Evolutionary conservation across 2,329 filamentous ascomycete genomes (phyloP).

Genomic region (Emydomyces testavorans): DNA sequence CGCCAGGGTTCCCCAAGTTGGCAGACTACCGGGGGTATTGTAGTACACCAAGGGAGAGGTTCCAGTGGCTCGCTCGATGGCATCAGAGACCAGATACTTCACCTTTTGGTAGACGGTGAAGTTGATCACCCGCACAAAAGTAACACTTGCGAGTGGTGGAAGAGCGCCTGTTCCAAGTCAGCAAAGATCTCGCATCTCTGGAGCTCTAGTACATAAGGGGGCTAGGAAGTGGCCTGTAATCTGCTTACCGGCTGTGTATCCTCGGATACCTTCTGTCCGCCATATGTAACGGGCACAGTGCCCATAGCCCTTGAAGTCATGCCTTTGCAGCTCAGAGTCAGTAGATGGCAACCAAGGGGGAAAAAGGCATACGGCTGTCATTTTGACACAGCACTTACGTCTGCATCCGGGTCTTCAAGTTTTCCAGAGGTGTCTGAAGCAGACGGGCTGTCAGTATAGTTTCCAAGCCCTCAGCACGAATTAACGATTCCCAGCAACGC

Average conservation of each 20-base stretch:
- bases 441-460: constrained; percentile 1
- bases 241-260: constrained; percentile 36
- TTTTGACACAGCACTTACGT: constrained; percentile 27
- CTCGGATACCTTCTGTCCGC: constrained; percentile 37
- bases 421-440: constrained; percentile 37
- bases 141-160: constrained; percentile 37
- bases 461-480: not conserved
- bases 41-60: constrained; percentile 32
- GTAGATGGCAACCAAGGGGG: not conserved
- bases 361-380: not conserved
- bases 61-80: constrained; percentile 32
- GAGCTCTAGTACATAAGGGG: not conserved
- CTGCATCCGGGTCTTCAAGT: constrained; percentile 41
- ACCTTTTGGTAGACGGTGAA: constrained; percentile 38
- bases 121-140: constrained; percentile 35
- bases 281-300: constrained; percentile 37
- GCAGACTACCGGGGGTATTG: constrained; percentile 33
- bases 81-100: constrained; percentile 33
- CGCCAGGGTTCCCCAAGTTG: constrained; percentile 31
- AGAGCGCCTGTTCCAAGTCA: constrained; percentile 28
- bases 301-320: constrained; percentile 35
- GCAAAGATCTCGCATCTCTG: not conserved
- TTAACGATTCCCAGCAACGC: not conserved
- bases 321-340: constrained; percentile 21
- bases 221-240: not conserved